Evolutionary conservation across 257 asterid species (phyloP).

Genomic region (Paulownia fortunei): DNA sequence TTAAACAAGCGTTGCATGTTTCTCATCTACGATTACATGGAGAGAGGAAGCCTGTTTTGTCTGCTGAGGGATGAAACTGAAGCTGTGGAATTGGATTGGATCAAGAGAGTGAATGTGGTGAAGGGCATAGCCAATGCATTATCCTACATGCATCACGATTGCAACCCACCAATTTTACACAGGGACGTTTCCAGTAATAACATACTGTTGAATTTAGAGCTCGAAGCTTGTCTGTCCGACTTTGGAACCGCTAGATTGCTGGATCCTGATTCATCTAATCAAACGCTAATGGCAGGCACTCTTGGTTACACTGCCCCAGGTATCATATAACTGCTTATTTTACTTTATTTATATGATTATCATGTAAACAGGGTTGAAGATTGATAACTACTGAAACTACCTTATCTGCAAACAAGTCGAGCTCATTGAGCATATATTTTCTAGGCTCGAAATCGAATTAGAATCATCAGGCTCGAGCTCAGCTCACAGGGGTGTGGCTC

Average conservation of each 20-base stretch:
- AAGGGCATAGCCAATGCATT: background rate
- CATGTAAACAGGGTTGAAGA: no score
- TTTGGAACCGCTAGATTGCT: slow-evolving; percentile 26
- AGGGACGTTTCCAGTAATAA: slow-evolving; percentile 29
- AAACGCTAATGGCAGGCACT: slow-evolving; percentile 20
- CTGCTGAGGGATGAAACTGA: background rate
- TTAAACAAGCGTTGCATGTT: background rate
- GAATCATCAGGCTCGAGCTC: no score
- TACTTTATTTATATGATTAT: no score
- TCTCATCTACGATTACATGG: slow-evolving; percentile 11
- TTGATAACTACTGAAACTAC: no score
- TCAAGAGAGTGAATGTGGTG: slow-evolving; percentile 7
- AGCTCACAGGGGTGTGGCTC: no score
- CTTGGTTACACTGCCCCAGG: slow-evolving; percentile 37
- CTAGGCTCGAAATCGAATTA: no score
- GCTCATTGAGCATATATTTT: no score
- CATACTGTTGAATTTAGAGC: slow-evolving; percentile 16
- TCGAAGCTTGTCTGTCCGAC: slow-evolving; percentile 28
- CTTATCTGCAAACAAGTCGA: no score
- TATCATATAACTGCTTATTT: background rate
- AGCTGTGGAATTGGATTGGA: background rate
- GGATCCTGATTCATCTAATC: slow-evolving; percentile 18
- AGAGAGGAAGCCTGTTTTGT: slow-evolving; percentile 13
- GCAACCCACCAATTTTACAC: slow-evolving; percentile 24
- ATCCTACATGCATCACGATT: slow-evolving; percentile 16